These are phyloP conservation scores for Lepidopterella palustris DNA, from an alignment of 495 filamentous ascomycete genomes.

Conservation along the genomic window DNA sequence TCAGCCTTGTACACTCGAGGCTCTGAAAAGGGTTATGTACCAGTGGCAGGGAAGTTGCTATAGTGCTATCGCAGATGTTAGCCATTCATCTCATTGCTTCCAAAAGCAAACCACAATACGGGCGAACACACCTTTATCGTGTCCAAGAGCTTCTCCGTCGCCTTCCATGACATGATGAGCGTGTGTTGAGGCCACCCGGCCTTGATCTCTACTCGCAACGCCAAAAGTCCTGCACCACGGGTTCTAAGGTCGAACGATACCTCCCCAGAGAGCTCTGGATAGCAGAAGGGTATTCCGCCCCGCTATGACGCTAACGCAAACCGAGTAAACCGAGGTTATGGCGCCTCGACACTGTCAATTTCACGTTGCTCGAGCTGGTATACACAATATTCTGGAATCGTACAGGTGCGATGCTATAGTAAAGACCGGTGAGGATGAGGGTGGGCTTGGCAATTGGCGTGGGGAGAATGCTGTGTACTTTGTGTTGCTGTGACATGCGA, in stretches of 20 bases:
- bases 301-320: conserved; percentile 23
- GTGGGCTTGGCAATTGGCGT: background rate
- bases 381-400: conserved; percentile 1
- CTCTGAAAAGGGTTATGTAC: conserved; percentile 45
- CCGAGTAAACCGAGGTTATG: conserved; percentile 3
- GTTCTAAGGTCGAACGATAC: background rate
- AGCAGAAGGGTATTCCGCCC: conserved; percentile 19
- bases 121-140: conserved; percentile 63
- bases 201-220: conserved; percentile 10
- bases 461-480: background rate
- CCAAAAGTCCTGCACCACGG: conserved; percentile 13
- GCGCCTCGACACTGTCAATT: too few species aligned
- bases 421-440: background rate
- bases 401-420: background rate
- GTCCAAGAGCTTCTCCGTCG: conserved; percentile 83
- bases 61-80: conserved; percentile 53
- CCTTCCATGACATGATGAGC: conserved; percentile 60
- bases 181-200: conserved; percentile 24
- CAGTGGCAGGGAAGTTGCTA: conserved; percentile 92
- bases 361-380: too few species aligned
- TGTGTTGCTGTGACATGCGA: background rate
- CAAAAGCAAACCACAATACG: background rate
- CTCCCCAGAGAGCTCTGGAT: conserved; percentile 1
- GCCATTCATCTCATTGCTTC: background rate
- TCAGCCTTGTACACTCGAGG: background rate